These are phyloP conservation scores for Kluyveromyces marxianus DNA, from an alignment of 1,139 yeast species.

Conservation along the genomic window DNA sequence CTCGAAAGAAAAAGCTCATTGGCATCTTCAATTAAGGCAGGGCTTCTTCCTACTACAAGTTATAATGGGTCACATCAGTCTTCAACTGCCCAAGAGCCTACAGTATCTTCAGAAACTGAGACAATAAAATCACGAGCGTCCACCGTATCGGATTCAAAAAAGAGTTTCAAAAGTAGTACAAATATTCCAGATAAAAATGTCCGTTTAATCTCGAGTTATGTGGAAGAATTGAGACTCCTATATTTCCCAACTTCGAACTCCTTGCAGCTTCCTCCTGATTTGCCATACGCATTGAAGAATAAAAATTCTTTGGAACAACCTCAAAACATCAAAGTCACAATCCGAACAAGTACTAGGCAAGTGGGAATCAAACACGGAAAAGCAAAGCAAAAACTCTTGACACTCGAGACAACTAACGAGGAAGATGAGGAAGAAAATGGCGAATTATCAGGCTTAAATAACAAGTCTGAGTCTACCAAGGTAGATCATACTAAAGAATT, in stretches of 20 bases:
- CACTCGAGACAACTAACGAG: slow-evolving; percentile 28
- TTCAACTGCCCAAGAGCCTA: neutral
- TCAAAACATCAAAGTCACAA: slow-evolving; percentile 28
- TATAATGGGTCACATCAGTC: neutral
- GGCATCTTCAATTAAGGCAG: neutral
- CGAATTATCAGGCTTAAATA: neutral
- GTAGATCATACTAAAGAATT: slow-evolving; percentile 30
- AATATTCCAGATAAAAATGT: slow-evolving; percentile 16
- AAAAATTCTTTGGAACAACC: slow-evolving; percentile 29
- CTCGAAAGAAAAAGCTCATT: neutral
- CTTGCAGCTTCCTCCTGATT: slow-evolving; percentile 29
- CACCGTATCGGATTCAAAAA: neutral
- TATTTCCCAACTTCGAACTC: slow-evolving; percentile 29
- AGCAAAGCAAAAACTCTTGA: slow-evolving; percentile 29
- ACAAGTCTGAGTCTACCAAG: slow-evolving; percentile 9
- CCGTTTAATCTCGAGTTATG: slow-evolving; percentile 28
- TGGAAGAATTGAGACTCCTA: slow-evolving; percentile 28
- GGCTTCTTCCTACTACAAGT: neutral
- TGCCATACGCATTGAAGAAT: slow-evolving; percentile 28
- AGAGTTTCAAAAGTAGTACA: neutral
- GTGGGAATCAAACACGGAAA: slow-evolving; percentile 32
- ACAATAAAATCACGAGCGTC: neutral
- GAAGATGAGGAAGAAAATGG: slow-evolving; percentile 14
- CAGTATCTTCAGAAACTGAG: neutral
- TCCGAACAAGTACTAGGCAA: slow-evolving; percentile 30